Evolutionary conservation across 441 rosid species (phyloP).

Genomic region (Erysimum cheiri): DNA sequence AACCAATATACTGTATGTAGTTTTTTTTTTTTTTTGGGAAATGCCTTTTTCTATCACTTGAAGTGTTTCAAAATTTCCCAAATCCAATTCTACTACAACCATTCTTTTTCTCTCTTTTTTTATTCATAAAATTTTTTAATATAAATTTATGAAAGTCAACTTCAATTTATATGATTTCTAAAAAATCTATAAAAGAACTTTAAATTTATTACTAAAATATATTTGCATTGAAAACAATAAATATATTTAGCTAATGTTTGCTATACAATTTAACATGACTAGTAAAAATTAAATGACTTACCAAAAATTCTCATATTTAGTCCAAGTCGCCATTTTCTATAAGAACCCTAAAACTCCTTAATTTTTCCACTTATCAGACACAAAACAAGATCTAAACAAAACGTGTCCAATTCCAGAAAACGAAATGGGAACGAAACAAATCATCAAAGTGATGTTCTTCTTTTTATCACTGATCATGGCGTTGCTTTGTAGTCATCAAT

Average conservation of each 20-base stretch:
- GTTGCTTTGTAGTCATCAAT: constrained; percentile 10
- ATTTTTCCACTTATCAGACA: background rate
- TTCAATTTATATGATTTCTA: background rate
- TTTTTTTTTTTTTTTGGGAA: too few species aligned
- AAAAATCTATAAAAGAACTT: background rate
- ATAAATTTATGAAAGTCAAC: constrained; percentile 17
- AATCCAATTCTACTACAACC: background rate
- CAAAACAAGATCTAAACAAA: background rate
- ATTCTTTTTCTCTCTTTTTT: background rate
- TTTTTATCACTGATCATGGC: constrained; percentile 4
- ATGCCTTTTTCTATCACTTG: background rate
- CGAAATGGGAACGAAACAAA: constrained; percentile 23
- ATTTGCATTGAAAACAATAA: background rate
- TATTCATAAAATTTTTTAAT: background rate
- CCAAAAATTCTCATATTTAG: background rate
- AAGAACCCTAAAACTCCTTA: background rate
- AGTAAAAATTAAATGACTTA: background rate
- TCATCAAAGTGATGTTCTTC: constrained; percentile 26
- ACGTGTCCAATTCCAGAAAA: background rate
- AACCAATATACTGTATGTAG: background rate
- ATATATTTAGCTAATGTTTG: background rate
- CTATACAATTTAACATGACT: constrained; percentile 16
- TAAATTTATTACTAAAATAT: background rate
- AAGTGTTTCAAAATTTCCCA: background rate
- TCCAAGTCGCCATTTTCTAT: background rate